Evolutionary conservation across 768 basidiomycete species (phyloP).

Genomic region (Tulasnella sp.): DNA sequence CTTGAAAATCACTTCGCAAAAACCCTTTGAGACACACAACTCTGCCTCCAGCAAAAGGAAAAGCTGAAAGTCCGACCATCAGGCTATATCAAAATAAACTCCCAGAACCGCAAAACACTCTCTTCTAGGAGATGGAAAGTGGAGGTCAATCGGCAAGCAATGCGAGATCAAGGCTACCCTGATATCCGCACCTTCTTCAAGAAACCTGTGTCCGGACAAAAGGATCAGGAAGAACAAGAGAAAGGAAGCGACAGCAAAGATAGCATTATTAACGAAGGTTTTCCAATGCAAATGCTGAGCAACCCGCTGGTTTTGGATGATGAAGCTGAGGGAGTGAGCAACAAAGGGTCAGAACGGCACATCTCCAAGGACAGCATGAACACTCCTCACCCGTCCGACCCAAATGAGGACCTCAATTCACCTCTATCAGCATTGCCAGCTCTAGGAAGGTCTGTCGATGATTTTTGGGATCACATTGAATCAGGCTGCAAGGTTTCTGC

Average conservation of each 20-base stretch:
- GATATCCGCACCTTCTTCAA: neutral
- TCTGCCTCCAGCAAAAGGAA: neutral
- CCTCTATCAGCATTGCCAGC: too few species aligned
- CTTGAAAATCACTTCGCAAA: neutral
- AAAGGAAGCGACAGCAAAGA: neutral
- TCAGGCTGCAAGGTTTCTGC: too few species aligned
- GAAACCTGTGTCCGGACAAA: neutral
- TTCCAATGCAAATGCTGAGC: neutral
- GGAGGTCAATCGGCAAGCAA: neutral
- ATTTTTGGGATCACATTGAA: too few species aligned
- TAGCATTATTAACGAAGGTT: neutral
- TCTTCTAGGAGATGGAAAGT: neutral
- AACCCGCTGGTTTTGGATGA: too few species aligned
- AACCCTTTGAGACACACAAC: neutral
- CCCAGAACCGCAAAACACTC: neutral
- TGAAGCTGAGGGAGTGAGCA: too few species aligned
- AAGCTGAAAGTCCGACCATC: neutral
- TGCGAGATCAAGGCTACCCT: neutral
- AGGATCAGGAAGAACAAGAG: neutral
- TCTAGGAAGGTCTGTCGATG: too few species aligned
- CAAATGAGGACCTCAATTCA: too few species aligned
- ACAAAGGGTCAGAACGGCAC: too few species aligned
- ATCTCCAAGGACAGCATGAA: too few species aligned
- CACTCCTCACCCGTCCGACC: too few species aligned
- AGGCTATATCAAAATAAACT: neutral